Conservation (phyloP, 176 grass and related monocot species). For the Alloteropsis semialata region DNA sequence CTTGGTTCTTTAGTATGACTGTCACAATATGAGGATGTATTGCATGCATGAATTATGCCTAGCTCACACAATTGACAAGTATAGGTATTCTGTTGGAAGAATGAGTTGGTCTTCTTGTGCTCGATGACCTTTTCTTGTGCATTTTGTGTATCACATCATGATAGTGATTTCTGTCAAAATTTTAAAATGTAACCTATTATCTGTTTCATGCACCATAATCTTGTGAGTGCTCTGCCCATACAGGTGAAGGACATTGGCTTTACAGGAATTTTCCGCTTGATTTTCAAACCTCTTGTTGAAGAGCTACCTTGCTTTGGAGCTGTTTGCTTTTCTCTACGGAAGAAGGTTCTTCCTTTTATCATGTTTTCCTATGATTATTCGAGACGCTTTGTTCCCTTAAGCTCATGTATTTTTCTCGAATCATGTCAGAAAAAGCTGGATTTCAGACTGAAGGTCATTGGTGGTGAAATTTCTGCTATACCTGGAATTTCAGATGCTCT, state of each 20-base stretch:
- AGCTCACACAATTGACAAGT: constrained; percentile 7
- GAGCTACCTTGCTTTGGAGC: constrained; percentile 92
- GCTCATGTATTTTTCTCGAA: constrained; percentile 11
- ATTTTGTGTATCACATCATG: background rate
- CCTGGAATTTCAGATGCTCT: constrained; percentile 96
- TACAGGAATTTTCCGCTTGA: constrained; percentile 86
- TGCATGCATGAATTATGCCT: background rate
- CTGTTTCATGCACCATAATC: constrained; percentile 17
- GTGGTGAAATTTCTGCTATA: constrained; percentile 83
- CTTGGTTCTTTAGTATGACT: constrained; percentile 6
- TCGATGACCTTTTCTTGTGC: no score
- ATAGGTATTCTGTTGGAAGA: background rate
- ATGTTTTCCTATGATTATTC: background rate
- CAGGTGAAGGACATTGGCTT: constrained; percentile 92
- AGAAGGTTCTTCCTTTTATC: constrained; percentile 60
- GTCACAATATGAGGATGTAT: background rate
- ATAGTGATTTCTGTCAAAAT: background rate
- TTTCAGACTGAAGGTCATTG: constrained; percentile 89
- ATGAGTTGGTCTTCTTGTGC: background rate
- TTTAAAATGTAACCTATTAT: background rate
- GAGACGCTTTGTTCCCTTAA: background rate
- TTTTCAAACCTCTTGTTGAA: constrained; percentile 81
- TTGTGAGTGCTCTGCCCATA: constrained; percentile 19
- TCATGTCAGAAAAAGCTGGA: constrained; percentile 89
- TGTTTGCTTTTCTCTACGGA: constrained; percentile 89